Base-by-base conservation (phyloP, 805 yeast species). In the Blastobotrys mokoenaii region DNA sequence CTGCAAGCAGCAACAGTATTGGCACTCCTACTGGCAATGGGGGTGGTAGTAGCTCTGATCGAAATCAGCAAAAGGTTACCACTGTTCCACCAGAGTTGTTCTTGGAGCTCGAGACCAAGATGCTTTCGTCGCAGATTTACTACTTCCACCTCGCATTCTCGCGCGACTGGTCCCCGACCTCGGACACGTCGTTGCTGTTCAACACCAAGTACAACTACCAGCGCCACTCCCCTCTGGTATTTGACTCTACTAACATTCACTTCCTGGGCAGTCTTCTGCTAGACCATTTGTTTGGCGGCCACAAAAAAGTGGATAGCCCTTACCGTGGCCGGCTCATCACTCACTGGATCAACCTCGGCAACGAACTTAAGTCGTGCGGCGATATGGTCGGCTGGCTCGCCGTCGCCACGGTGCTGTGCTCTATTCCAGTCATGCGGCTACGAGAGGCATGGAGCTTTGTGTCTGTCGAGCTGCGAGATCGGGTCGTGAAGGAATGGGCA, bases 321-420 rank as follows among this genome's bases (percentile, higher is more conserved):
- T 53, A 48, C 37, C 47, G 93, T 47, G 94, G 94, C 0, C 64
- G 74, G 36, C 57, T 88, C 3, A 61, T 90, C 32, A 78, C 79
- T 40, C 82, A 79, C 58, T 90, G 97, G 97, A 83, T 89, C 37
- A 79, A 79, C 49, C 69, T 90, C 38, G 97, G 96, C 2, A 77
- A 82, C 51, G 67, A 70, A 22, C 75, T 90, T 50, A 93, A 86
- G 56, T 76, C 76, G 48, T 67, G 76, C 27, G 97, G 97, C 41
- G 95, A 90, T 60, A 86, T 87, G 89, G 89, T 88, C 0, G 81
- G 93, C 27, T 90, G 97, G 97, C 67, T 87, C 18, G 95, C 96
- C 0, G 79, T 90, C 53, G 86, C 96, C 1, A 80, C 93, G 0
- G 72, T 83, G 1, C 72, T 89, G 1, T 82, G 95, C 56, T 84